Evolutionary conservation across 805 yeast genomes (phyloP), one percentile per base, ranked within the genome.

Genomic region (Monosporozyma solicola): DNA sequence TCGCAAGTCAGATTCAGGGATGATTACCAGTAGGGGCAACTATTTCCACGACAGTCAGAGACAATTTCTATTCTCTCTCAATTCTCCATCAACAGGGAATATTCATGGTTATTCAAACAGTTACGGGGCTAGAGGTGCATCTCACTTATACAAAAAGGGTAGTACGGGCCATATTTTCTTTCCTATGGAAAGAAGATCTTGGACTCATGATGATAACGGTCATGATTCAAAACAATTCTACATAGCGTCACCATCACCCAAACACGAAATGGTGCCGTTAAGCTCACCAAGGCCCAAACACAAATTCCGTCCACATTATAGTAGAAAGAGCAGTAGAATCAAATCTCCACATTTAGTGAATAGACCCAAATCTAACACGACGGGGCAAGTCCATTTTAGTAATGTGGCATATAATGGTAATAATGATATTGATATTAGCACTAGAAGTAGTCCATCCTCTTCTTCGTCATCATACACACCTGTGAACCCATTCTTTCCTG

Each of bases 1-100:
- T 31, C 55, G 65, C 43, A 59, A 62, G 55, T 61, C 66, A 1
- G 67, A 63, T 41, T 51, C 63, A 8, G 55, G 58, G 25, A 51
- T 58, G 6, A 16, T 43, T 9, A 43, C 46, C n/a, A n/a, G 16
- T 24, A n/a, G 46, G 3, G 31, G 31, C 25, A 24, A 25, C 24
- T 43, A 43, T 13, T 43, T 24, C 8, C 29, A 22, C 3, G 46
- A 43, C 24, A 13, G 25, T 11, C 29, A 22, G 10, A 57, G 58
- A 5, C 51, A 57, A n/a, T 56, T 55, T 31, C 53, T 54, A 9
- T 43, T 41, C 8, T 31, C 41, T 13, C 11, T 59, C 9, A 51
- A 61, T 5, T 59, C 65, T 8, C 60, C 66, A 37, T 48, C 57
- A 15, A 29, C 11, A n/a, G n/a, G 24, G 15, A 45, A 45, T n/a